A percentile compares a stretch with the other conserved stretches of the same genome.
Conservation (phyloP, 2,329 filamentous ascomycete species). For the Cryphonectria parasitica region DNA sequence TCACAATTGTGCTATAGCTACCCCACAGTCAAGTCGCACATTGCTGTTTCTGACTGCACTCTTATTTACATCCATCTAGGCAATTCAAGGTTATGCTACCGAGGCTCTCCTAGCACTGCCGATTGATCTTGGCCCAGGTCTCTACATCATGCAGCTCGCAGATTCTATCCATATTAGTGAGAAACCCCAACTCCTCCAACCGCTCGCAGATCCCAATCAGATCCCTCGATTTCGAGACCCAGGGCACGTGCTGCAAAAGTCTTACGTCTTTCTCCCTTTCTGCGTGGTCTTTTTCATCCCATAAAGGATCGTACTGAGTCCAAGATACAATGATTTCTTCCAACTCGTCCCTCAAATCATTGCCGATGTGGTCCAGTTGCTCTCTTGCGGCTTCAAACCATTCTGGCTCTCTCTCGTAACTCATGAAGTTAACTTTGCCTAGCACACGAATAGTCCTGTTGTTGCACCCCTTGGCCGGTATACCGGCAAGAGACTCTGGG, state of each 20-base stretch:
- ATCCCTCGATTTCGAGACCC: not conserved
- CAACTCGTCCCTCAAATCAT: not conserved
- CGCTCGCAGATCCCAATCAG: not conserved
- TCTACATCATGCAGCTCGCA: not conserved
- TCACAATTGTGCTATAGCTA: too few relatives aligned
- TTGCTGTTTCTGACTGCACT: not conserved
- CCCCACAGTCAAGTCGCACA: too few relatives aligned
- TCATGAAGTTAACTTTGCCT: fast-evolving
- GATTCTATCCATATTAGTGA: not conserved
- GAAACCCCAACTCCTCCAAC: not conserved
- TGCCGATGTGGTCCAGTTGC: not conserved
- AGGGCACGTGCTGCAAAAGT: not conserved
- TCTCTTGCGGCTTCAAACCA: not conserved
- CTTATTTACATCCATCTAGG: not conserved
- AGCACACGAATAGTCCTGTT: not conserved
- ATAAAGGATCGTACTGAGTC: not conserved
- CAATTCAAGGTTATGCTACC: not conserved
- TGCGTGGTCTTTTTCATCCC: not conserved
- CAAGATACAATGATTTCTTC: not conserved
- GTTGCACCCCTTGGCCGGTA: not conserved
- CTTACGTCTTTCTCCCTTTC: not conserved
- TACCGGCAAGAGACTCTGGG: not conserved
- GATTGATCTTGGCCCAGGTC: not conserved
- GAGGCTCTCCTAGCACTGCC: not conserved
- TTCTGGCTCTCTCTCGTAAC: too few relatives aligned